Evolutionary conservation across 2,329 filamentous ascomycete genomes (phyloP).

Genomic region (Shiraia sp.): DNA sequence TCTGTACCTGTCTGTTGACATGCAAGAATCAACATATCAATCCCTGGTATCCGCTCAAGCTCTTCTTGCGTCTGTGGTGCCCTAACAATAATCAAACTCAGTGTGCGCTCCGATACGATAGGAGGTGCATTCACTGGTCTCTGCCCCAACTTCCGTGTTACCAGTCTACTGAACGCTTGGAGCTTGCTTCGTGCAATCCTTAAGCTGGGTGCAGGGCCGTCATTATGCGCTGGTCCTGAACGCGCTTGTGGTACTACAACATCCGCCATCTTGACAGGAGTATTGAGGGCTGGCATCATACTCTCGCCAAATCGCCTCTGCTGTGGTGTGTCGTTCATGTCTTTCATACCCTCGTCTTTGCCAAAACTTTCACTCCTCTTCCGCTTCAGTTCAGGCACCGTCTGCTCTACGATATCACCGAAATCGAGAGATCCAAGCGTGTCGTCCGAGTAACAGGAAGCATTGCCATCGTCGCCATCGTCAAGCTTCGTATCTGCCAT

Average conservation of each 20-base stretch:
- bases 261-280: too few species aligned
- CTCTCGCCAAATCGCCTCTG: not conserved
- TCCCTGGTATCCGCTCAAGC: constrained; percentile 27
- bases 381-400: constrained; percentile 26
- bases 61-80: constrained; percentile 28
- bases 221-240: not conserved
- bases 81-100: constrained; percentile 23
- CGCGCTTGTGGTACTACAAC: not conserved
- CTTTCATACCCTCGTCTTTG: constrained; percentile 1
- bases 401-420: constrained; percentile 6
- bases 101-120: constrained; percentile 23
- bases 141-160: constrained; percentile 18
- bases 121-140: constrained; percentile 5
- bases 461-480: not conserved
- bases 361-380: constrained; percentile 25
- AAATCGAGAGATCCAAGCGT: constrained; percentile 24
- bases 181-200: constrained; percentile 33
- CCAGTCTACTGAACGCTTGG: constrained; percentile 31
- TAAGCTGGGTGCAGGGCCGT: constrained; percentile 4
- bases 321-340: not conserved
- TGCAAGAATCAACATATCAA: constrained; percentile 23
- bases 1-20: constrained; percentile 25
- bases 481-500: constrained; percentile 28
- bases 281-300: too few species aligned
- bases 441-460: constrained; percentile 10